These are phyloP conservation scores for Hypericum androsaemum DNA, from an alignment of 345 rosid genomes.

Conservation along the genomic window DNA sequence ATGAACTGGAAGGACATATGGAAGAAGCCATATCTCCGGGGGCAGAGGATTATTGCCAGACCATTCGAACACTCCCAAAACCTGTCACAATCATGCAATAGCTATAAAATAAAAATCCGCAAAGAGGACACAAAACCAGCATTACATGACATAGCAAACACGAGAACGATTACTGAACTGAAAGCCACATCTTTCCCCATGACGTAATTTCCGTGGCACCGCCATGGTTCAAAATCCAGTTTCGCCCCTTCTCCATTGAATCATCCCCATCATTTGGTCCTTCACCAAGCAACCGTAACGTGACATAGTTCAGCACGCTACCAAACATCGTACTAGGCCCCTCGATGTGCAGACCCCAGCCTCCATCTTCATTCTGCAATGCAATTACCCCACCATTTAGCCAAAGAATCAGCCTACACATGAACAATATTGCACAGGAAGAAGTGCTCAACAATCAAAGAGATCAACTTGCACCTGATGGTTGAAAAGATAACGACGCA, in stretches of 20 bases:
- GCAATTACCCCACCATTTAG: neutral
- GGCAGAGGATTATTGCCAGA: slow-evolving; percentile 7
- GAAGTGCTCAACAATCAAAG: no score
- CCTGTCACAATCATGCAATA: slow-evolving; percentile 18
- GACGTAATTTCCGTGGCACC: slow-evolving; percentile 87
- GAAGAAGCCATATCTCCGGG: slow-evolving; percentile 7
- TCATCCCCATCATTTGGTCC: slow-evolving; percentile 80
- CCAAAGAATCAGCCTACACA: no score
- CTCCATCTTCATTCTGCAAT: slow-evolving; percentile 87
- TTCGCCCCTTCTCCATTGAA: slow-evolving; percentile 66
- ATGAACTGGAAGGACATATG: slow-evolving; percentile 2
- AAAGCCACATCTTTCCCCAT: slow-evolving; percentile 99
- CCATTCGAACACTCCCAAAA: slow-evolving; percentile 1
- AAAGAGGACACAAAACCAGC: slow-evolving; percentile 7
- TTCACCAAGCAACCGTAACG: slow-evolving; percentile 91
- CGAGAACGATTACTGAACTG: slow-evolving; percentile 46
- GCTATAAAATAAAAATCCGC: slow-evolving; percentile 9
- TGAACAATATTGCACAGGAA: no score
- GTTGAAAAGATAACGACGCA: slow-evolving; percentile 78
- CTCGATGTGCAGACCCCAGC: slow-evolving; percentile 99
- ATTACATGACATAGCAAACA: slow-evolving; percentile 5
- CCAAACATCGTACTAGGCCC: slow-evolving; percentile 99
- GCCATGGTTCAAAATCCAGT: slow-evolving; percentile 85
- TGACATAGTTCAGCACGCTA: slow-evolving; percentile 68
- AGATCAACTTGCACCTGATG: slow-evolving; percentile 52